Base-by-base conservation (phyloP, 2,329 filamentous ascomycete species). In the Pseudophaeomoniella oleicola region DNA sequence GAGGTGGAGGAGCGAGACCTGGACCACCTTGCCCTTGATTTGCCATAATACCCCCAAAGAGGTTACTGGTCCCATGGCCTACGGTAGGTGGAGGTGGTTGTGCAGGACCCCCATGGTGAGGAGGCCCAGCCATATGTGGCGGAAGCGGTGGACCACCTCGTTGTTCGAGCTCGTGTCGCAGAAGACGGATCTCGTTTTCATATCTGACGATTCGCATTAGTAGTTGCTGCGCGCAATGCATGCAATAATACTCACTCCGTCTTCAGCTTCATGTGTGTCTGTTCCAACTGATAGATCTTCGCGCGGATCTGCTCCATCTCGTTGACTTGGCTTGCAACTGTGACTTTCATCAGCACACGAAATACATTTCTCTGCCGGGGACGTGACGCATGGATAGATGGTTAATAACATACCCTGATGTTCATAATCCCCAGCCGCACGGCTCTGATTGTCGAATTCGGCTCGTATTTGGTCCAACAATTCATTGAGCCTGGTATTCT, bases 41-140 rank as follows among this genome's bases (percentile, higher is more conserved):
- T 38, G 87, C 77, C 84, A 98, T 96, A 54, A 96, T 94, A 39
- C 85, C 86, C 47, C 85, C 86, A 54, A 98, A 96, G 30, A 96
- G 71, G 52, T 92, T 90, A 56, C 81, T 88, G 38, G 77, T 76
- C 16, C 88, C 87, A 52, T 92, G 82, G 17, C 86, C 84, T 47
- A 96, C 82, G 35, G 84, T 66, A 22, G 78, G 87, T 22, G 90
- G 88, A 42, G 82, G 81, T 43, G 85, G 81, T 60, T 90, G 84
- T 34, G 82, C 78, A 39, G 85, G 81, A 31, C 80, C 84, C 40
- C 74, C 74, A 71, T 90, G 83, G 52, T 81, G 79, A 41, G 79
- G 72, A 30, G 78, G 77, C 12, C 76, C 80, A 43, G 72, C 71
- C 52, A 85, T 75, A 42, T 85, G 79, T 43, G 80, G 75, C 45